phyloP scores from a whole-genome alignment of 1,284 basidiomycete genomes.

The Neonothopanus nambi region DNA sequence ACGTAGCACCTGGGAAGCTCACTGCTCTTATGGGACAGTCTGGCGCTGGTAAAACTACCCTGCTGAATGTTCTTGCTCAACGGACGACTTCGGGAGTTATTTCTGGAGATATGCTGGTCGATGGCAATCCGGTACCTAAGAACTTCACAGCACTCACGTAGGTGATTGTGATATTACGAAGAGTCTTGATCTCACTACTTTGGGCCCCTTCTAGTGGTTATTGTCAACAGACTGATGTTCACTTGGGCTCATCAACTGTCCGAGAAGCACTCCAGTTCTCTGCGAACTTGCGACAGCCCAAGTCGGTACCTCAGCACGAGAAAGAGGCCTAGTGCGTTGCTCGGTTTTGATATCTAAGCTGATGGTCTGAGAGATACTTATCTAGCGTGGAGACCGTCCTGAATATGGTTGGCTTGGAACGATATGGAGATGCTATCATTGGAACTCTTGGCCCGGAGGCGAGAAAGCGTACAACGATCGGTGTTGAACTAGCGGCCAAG shows the following conservation, averaged over 20 bases:
- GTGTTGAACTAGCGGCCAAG: conserved; percentile 80
- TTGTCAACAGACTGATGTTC: conserved; percentile 28
- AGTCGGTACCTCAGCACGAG: conserved; percentile 62
- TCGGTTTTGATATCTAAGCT: not conserved
- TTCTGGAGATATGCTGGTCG: conserved; percentile 76
- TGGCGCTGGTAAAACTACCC: conserved; percentile 57
- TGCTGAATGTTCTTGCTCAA: conserved; percentile 83
- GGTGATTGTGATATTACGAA: conserved; percentile 28
- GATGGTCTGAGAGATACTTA: not conserved
- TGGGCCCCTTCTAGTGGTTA: conserved; percentile 39
- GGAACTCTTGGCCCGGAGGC: conserved; percentile 77
- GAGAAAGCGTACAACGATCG: conserved; percentile 80
- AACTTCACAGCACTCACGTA: conserved; percentile 77
- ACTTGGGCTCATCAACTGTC: conserved; percentile 74
- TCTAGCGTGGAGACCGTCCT: conserved; percentile 69
- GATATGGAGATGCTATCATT: conserved; percentile 74
- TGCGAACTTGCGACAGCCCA: conserved; percentile 79
- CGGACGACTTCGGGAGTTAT: conserved; percentile 83
- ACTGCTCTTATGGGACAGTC: conserved; percentile 48
- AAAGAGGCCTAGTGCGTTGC: conserved; percentile 73
- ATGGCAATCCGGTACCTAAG: conserved; percentile 67
- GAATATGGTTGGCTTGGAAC: conserved; percentile 76
- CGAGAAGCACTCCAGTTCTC: conserved; percentile 85
- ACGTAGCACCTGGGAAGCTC: conserved; percentile 79
- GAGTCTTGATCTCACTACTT: conserved; percentile 32